Conservation (phyloP, 2,329 filamentous ascomycete species). For the Clonostachys chloroleuca region DNA sequence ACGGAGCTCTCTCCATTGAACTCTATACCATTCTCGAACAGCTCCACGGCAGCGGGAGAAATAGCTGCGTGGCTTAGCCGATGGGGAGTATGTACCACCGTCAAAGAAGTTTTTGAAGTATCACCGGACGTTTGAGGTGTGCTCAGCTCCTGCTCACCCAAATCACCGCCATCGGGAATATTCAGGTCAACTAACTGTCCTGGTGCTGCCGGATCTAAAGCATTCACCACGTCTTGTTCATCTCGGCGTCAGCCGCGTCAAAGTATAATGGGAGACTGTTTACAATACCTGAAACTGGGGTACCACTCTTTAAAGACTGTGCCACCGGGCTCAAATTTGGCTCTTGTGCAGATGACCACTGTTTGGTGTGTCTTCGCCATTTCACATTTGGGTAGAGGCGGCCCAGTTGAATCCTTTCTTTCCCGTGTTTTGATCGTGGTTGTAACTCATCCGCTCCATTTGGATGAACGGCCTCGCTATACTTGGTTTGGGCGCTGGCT, state of each 20-base stretch:
- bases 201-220: too few relatives aligned
- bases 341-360: conserved; percentile 48
- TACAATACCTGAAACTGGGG: conserved; percentile 12
- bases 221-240: too few relatives aligned
- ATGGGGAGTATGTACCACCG: conserved; percentile 28
- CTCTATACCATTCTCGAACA: conserved; percentile 22
- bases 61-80: conserved; percentile 12
- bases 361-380: conserved; percentile 38
- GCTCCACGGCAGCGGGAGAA: conserved; percentile 14
- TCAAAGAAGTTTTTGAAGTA: conserved; percentile 23
- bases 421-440: conserved; percentile 31
- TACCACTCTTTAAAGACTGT: conserved; percentile 28
- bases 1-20: conserved; percentile 11
- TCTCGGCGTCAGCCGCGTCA: too few relatives aligned
- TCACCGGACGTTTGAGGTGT: neutral
- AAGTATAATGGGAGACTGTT: too few relatives aligned
- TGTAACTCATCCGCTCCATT: too few relatives aligned
- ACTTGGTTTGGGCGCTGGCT: conserved; percentile 24
- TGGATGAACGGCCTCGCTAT: conserved; percentile 20
- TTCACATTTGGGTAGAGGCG: conserved; percentile 12
- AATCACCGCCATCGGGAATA: neutral
- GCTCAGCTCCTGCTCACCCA: neutral
- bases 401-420: conserved; percentile 29
- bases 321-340: conserved; percentile 44
- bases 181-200: conserved; percentile 7